Evolutionary conservation across 805 yeast genomes (phyloP).

Genomic region (Starmerella kuoi): DNA sequence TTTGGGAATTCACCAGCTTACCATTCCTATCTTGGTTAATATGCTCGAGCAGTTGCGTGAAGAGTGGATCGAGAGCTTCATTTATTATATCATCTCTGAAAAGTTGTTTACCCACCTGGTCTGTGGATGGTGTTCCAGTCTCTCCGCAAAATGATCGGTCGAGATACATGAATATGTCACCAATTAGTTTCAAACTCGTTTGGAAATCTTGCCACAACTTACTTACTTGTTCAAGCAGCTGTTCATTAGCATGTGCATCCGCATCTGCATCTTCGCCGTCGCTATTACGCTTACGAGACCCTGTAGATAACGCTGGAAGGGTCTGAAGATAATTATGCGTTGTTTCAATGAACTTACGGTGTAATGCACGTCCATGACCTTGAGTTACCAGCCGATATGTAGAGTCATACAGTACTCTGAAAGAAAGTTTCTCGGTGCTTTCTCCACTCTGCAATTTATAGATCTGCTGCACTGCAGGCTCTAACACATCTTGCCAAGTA

Average conservation of each 20-base stretch:
- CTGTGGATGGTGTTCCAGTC: slow-evolving; percentile 12
- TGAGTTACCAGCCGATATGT: slow-evolving; percentile 21
- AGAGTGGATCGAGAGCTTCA: slow-evolving; percentile 4
- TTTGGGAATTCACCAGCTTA: slow-evolving; percentile 9
- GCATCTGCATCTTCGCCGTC: neutral
- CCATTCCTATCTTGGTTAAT: slow-evolving; percentile 16
- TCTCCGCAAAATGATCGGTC: slow-evolving; percentile 20
- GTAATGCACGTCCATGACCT: slow-evolving; percentile 20
- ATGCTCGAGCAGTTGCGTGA: slow-evolving; percentile 2
- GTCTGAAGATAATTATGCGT: slow-evolving; percentile 11
- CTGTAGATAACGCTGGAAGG: neutral
- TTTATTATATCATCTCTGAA: slow-evolving; percentile 16
- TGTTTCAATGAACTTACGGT: slow-evolving; percentile 12
- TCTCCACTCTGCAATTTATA: slow-evolving; percentile 3
- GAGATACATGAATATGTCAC: slow-evolving; percentile 23
- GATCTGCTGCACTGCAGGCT: slow-evolving; percentile 22
- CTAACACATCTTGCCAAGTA: slow-evolving; percentile 18
- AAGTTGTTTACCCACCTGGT: slow-evolving; percentile 16
- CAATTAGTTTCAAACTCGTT: slow-evolving; percentile 13
- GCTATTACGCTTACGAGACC: neutral
- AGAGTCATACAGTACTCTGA: slow-evolving; percentile 19
- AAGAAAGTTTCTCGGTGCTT: slow-evolving; percentile 8
- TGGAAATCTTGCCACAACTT: slow-evolving; percentile 16
- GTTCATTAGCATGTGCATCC: neutral
- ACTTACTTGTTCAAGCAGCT: slow-evolving; percentile 10